A percentile compares a stretch with the other conserved stretches of the same genome.
These are phyloP conservation scores for Coemansia sp. DNA, from an alignment of 192 early-diverging fungal genomes.

Conservation along the genomic window DNA sequence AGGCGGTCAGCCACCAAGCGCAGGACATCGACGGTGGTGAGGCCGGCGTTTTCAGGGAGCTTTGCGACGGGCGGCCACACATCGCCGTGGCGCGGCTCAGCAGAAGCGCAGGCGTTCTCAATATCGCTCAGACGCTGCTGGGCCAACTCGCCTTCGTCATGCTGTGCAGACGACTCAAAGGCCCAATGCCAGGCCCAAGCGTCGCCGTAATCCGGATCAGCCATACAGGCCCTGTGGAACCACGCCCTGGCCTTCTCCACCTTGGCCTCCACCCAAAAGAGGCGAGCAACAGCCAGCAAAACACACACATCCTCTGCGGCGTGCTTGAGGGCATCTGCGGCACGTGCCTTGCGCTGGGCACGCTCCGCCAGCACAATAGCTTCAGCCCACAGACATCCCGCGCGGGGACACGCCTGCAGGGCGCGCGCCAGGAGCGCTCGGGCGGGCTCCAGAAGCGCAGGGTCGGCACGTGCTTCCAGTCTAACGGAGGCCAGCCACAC, in stretches of 20 bases:
- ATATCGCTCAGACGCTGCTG: constrained; percentile 47
- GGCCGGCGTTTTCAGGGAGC: constrained; percentile 46
- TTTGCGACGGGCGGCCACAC: constrained; percentile 82
- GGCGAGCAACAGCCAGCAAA: constrained; percentile 74
- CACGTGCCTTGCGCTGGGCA: constrained; percentile 81
- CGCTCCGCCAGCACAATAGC: constrained; percentile 82
- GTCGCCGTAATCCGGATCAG: constrained; percentile 87
- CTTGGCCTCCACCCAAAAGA: constrained; percentile 94
- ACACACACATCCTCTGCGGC: constrained; percentile 76
- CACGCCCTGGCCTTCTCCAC: constrained; percentile 91
- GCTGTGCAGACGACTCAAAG: constrained; percentile 68
- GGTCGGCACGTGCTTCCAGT: constrained; percentile 42
- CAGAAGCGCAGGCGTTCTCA: constrained; percentile 64
- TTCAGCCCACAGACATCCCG: constrained; percentile 86
- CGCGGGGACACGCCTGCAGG: constrained; percentile 86
- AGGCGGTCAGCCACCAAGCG: neutral
- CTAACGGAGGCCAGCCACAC: constrained; percentile 80
- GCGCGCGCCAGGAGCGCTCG: constrained; percentile 81
- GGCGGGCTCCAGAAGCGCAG: constrained; percentile 60
- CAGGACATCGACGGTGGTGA: constrained; percentile 19
- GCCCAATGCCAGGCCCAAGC: constrained; percentile 93
- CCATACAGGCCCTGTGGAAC: constrained; percentile 80
- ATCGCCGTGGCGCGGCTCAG: constrained; percentile 90
- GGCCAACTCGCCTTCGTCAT: neutral
- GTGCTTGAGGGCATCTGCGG: constrained; percentile 87